phyloP scores from a whole-genome alignment of 2,329 filamentous ascomycete genomes.

The Alternaria gaisen region DNA sequence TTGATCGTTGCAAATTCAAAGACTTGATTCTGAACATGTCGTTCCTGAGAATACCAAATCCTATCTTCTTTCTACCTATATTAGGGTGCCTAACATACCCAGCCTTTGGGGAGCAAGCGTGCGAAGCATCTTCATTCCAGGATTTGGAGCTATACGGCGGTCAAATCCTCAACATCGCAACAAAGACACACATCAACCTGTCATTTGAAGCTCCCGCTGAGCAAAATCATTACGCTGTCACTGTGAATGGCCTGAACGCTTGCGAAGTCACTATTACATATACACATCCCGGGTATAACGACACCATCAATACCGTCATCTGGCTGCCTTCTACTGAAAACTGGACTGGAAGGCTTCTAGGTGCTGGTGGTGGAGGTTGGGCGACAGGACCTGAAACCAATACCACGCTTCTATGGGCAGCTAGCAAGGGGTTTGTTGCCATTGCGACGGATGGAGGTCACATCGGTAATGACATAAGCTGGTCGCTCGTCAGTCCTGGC shows the following conservation, averaged over 20 bases:
- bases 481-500: conserved; percentile 21
- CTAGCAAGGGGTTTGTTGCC: conserved; percentile 33
- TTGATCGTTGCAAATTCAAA: not conserved
- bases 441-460: conserved; percentile 35
- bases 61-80: not conserved
- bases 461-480: conserved; percentile 12
- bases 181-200: conserved; percentile 8
- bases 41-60: not conserved
- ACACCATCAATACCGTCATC: conserved; percentile 27
- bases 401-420: conserved; percentile 19
- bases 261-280: conserved; percentile 51
- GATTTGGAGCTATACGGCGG: conserved; percentile 4
- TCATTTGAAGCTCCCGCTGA: conserved; percentile 10
- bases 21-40: not conserved
- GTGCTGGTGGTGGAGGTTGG: conserved; percentile 34
- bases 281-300: conserved; percentile 29
- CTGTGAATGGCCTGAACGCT: conserved; percentile 25
- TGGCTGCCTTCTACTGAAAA: conserved; percentile 29
- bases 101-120: not conserved
- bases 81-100: not conserved
- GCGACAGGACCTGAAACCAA: conserved; percentile 25
- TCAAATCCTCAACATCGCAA: conserved; percentile 10
- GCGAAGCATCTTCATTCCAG: conserved; percentile 10
- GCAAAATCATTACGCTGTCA: conserved; percentile 20
- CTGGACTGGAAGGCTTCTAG: conserved; percentile 35